Conservation (phyloP, 345 rosid genomes). For the Bruguiera gymnorhiza region DNA sequence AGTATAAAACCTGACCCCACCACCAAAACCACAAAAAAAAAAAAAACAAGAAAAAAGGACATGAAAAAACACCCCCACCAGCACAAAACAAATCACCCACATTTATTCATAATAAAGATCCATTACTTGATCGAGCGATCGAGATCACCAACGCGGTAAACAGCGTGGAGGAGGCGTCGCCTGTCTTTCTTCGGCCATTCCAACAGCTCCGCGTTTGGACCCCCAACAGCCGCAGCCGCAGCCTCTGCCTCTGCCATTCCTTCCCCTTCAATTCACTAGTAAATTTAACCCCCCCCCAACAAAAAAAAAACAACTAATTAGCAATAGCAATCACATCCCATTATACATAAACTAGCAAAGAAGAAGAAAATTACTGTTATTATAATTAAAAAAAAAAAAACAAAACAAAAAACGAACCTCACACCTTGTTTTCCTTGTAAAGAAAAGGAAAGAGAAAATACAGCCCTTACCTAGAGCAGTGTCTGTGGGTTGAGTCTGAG, state of each 20-base stretch:
- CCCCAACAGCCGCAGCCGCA: conserved; percentile 26
- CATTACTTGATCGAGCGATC: conserved; percentile 77
- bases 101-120: neutral
- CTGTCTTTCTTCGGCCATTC: conserved; percentile 92
- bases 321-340: no score
- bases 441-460: no score
- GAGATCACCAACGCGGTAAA: conserved; percentile 88
- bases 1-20: conserved; percentile 63
- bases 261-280: no score
- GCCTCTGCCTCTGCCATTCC: conserved; percentile 45
- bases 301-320: no score
- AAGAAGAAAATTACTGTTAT: no score
- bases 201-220: conserved; percentile 48
- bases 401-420: no score
- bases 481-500: no score
- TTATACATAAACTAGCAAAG: no score
- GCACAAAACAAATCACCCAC: neutral
- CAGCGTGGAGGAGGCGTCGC: conserved; percentile 84
- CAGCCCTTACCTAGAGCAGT: no score
- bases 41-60: neutral
- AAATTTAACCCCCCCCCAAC: no score
- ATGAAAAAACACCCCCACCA: neutral
- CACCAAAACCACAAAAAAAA: neutral
- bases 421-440: no score
- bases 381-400: no score